phyloP scores from a whole-genome alignment of 371 early-diverging fungal genomes.

The Dipsacomyces acuminosporus region DNA sequence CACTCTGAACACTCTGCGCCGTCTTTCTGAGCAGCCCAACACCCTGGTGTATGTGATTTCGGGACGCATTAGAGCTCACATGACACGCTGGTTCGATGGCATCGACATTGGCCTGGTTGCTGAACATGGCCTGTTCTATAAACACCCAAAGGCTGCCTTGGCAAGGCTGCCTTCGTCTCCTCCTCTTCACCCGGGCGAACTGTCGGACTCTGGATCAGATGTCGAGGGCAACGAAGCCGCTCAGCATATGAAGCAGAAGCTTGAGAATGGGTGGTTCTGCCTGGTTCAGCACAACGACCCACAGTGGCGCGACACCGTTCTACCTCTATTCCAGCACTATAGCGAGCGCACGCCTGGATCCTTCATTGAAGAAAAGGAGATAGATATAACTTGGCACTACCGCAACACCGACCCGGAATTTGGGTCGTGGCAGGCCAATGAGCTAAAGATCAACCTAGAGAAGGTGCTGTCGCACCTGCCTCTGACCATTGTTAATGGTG shows the following conservation, averaged over 20 bases:
- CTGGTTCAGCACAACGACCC: constrained; percentile 79
- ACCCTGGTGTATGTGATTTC: constrained; percentile 91
- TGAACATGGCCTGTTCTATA: constrained; percentile 93
- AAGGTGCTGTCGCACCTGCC: constrained; percentile 90
- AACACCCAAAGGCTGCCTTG: constrained; percentile 57
- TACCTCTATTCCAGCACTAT: constrained; percentile 89
- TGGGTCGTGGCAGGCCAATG: constrained; percentile 83
- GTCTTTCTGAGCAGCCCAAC: constrained; percentile 66
- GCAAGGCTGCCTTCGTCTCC: constrained; percentile 7
- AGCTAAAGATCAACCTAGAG: constrained; percentile 91
- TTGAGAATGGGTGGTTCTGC: constrained; percentile 65
- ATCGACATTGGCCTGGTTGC: constrained; percentile 84
- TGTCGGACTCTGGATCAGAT: not conserved
- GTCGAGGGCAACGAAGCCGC: constrained; percentile 41
- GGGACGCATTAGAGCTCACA: constrained; percentile 75
- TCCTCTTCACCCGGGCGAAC: no score
- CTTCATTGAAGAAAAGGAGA: constrained; percentile 89
- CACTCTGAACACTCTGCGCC: constrained; percentile 60
- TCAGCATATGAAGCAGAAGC: constrained; percentile 51
- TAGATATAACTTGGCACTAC: constrained; percentile 90
- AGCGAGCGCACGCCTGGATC: constrained; percentile 93
- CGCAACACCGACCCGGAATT: constrained; percentile 84
- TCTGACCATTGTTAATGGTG: constrained; percentile 82
- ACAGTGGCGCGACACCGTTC: constrained; percentile 84
- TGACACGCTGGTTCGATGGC: constrained; percentile 85